Evolutionary conservation across 257 asterid species (phyloP), one percentile per base, ranked within the genome.

Genomic region (Cynanchum wilfordii): DNA sequence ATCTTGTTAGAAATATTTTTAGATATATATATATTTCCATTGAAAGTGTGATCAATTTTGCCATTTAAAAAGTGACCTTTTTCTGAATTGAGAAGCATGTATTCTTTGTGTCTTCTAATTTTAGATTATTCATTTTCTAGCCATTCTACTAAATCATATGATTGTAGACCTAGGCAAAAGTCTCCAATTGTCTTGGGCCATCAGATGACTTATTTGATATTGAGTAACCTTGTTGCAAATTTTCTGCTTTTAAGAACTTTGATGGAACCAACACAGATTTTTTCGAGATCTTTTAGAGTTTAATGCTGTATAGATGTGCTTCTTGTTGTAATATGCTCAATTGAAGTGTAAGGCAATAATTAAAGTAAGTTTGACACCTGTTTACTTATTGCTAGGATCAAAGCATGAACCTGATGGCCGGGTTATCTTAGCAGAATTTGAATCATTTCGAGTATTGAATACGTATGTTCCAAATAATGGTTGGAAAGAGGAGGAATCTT

Each of bases 401-500:
- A 89, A 85, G 87, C 91, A 93, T 66, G 98, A 93, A 82, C 86
- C 85, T 64, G 98, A 91, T 82, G 98, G 98, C 49, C 86, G 98
- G 27, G 98, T 89, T 68, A 87, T 89, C 79, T 71, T 93, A 74
- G 96, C 96, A 27, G 97, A 91, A 84, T 93, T 93, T 82, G 92
- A 89, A 76, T 83, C 98, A 73, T 86, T 89, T 70, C 90, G 89
- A 42, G 60, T 93, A 54, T 72, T 93, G 66, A 93, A 89, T 79
- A 89, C 98, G 0, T 93, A 93, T 69, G 96, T 81, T 75, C 98
- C 98, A 70, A 91, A 93, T 80, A 93, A 93, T 80, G 98, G 97
- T 77, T 93, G 97, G 98, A 93, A 91, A 78, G 98, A 93, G 8
- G 98, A 93, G 80, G 96, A 89, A 75, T 74, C 89, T 62, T 87